Conservation (phyloP, 75 land plant genomes). For the Sequoiadendron giganteum region DNA sequence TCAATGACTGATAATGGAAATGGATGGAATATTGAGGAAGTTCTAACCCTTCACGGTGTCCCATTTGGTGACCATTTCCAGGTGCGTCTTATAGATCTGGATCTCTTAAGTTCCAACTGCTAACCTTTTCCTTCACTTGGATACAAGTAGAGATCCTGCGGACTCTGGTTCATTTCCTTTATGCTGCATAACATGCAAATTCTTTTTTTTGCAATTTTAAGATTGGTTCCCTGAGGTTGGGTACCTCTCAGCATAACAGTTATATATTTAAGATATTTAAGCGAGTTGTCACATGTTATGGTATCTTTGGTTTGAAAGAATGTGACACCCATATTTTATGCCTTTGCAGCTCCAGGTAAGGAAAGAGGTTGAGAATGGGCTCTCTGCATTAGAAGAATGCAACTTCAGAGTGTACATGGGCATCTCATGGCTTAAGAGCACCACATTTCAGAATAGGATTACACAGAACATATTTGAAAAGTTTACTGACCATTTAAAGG, state of each 20-base stretch:
- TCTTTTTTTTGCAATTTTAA: neutral
- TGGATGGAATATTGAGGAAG: constrained; percentile 71
- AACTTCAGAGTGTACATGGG: constrained; percentile 56
- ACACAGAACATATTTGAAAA: constrained; percentile 58
- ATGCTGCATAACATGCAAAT: neutral
- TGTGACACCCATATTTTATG: neutral
- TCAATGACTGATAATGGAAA: constrained; percentile 39
- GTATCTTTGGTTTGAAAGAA: neutral
- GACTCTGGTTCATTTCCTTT: neutral
- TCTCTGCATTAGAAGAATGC: constrained; percentile 42
- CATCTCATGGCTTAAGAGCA: constrained; percentile 81
- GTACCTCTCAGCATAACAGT: no score
- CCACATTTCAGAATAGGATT: constrained; percentile 65
- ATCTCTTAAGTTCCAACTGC: neutral
- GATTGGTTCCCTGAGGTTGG: neutral
- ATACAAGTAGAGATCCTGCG: neutral
- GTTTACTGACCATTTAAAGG: constrained; percentile 53
- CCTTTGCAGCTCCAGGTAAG: constrained; percentile 73
- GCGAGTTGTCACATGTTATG: neutral
- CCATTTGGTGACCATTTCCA: constrained; percentile 82
- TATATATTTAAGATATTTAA: neutral
- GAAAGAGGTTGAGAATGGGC: constrained; percentile 53
- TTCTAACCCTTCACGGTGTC: constrained; percentile 76
- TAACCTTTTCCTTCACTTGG: neutral
- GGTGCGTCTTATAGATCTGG: constrained; percentile 27